A percentile compares a stretch with the other conserved stretches of the same genome.
phyloP scores from a whole-genome alignment of 2,329 filamentous ascomycete species.

The Botrytis tulipae region DNA sequence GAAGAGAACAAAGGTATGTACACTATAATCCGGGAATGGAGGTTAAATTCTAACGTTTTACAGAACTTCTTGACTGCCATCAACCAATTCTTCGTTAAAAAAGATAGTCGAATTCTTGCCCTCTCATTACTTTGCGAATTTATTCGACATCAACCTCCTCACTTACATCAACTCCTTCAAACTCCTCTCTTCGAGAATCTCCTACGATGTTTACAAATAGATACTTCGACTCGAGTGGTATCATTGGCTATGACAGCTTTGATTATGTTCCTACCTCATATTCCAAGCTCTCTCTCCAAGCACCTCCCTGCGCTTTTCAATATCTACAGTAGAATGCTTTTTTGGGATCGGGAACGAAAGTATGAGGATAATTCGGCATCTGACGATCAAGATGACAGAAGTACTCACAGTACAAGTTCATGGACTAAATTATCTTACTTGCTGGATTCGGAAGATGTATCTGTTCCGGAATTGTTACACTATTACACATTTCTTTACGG shows the following conservation, averaged over 20 bases:
- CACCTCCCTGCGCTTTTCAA: slow-evolving; percentile 74
- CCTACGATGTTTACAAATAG: slow-evolving; percentile 70
- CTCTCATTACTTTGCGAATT: slow-evolving; percentile 70
- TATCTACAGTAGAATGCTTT: slow-evolving; percentile 75
- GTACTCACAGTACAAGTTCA: slow-evolving; percentile 42
- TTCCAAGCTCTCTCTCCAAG: slow-evolving; percentile 67
- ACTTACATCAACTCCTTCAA: slow-evolving; percentile 68
- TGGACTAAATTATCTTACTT: slow-evolving; percentile 68
- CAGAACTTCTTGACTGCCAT: slow-evolving; percentile 65
- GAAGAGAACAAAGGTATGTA: slow-evolving; percentile 59
- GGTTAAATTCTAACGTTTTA: slow-evolving; percentile 28
- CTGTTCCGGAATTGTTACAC: slow-evolving; percentile 65
- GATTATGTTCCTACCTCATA: slow-evolving; percentile 80
- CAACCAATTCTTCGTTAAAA: slow-evolving; percentile 64
- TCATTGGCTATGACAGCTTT: slow-evolving; percentile 71
- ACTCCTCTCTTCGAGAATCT: slow-evolving; percentile 71
- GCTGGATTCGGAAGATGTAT: slow-evolving; percentile 59
- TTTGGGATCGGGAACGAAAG: slow-evolving; percentile 60
- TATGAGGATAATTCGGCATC: slow-evolving; percentile 17
- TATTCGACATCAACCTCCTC: slow-evolving; percentile 73
- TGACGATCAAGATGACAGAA: slow-evolving; percentile 35
- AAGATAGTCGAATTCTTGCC: slow-evolving; percentile 60
- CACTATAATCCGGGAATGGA: slow-evolving; percentile 16
- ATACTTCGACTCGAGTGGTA: slow-evolving; percentile 75
- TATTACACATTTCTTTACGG: slow-evolving; percentile 84